Evolutionary conservation across 176 grass and related monocot species (phyloP), one percentile per base, ranked within the genome.

Genomic region (Ensete glaucum): DNA sequence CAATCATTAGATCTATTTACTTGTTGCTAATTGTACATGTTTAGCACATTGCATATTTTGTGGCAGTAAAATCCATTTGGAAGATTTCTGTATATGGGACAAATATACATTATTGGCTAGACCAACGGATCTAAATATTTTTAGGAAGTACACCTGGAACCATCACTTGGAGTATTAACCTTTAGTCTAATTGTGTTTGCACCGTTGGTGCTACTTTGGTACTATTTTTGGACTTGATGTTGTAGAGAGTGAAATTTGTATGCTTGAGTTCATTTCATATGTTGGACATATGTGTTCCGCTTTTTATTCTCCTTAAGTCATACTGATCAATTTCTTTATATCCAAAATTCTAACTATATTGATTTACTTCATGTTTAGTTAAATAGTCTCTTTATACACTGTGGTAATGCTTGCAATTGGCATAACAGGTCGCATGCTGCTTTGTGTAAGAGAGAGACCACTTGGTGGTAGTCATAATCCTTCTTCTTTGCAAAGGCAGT

Each of bases 381-480:
- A 43, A 43, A 43, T 43, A 66, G 11, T 27, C 27, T 14, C 29
- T 23, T 29, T 29, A 29, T 25, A 34, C n/a, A 62, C 64, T 2
- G 23, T 27, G 64, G 24, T 66, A 62, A 16, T 7, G 17, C 17
- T 69, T 69, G 34, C 15, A 17, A 69, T 69, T 69, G 67, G 7
- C 67, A 69, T 50, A 50, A 53, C 56, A 97, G 88, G 88, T 76
- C 85, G 90, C 72, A 93, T 97, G 93, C 90, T 97, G 76, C 94
- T 97, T 78, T 93, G 86, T 78, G 88, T 93, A 83, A 89, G 94
- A 82, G 86, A 93, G 82, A 83, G 90, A 81, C 85, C 90, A 56
- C 73, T 55, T 83, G 83, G 79, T 78, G 90, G 88, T 81, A 76
- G 52, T 51, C 82, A 83, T 79, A 92, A 85, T 54, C 90, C 83